Conservation (phyloP, 164 flowering plant species). For the Stephania cephalantha region DNA sequence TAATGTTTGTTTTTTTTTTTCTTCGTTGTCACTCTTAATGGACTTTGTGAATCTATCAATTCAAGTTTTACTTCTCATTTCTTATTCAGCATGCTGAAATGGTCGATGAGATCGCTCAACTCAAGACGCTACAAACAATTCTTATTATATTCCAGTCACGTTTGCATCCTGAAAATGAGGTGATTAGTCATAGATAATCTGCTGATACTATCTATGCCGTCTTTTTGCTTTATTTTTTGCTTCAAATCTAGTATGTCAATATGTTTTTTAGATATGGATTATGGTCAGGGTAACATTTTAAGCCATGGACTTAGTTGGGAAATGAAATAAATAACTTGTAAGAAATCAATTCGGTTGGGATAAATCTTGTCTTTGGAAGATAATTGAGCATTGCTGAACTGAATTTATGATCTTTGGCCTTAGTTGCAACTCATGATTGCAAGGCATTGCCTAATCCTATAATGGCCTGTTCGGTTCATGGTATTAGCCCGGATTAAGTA, state of each 20-base stretch:
- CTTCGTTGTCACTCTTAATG: not conserved
- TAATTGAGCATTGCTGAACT: no score
- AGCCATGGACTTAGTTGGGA: not conserved
- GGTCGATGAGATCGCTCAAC: constrained; percentile 82
- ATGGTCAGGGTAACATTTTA: not conserved
- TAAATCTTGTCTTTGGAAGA: not conserved
- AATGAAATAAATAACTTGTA: not conserved
- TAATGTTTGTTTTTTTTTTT: not conserved
- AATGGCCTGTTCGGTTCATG: no score
- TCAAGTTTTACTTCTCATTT: constrained; percentile 11
- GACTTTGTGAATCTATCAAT: not conserved
- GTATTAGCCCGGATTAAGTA: no score
- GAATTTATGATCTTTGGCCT: no score
- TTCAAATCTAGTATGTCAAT: not conserved
- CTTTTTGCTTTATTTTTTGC: not conserved
- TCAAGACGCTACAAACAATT: constrained; percentile 90
- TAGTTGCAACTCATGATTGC: no score
- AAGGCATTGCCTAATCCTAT: no score
- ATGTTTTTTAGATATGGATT: not conserved
- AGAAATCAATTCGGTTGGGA: not conserved
- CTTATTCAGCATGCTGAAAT: constrained; percentile 85
- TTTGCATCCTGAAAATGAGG: constrained; percentile 89
- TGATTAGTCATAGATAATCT: constrained; percentile 14
- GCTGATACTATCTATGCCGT: not conserved
- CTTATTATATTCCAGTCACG: constrained; percentile 86